A percentile compares a stretch with the other conserved stretches of the same genome.
Conservation (phyloP, 2,329 filamentous ascomycete species). For the Phialocephala sp. region DNA sequence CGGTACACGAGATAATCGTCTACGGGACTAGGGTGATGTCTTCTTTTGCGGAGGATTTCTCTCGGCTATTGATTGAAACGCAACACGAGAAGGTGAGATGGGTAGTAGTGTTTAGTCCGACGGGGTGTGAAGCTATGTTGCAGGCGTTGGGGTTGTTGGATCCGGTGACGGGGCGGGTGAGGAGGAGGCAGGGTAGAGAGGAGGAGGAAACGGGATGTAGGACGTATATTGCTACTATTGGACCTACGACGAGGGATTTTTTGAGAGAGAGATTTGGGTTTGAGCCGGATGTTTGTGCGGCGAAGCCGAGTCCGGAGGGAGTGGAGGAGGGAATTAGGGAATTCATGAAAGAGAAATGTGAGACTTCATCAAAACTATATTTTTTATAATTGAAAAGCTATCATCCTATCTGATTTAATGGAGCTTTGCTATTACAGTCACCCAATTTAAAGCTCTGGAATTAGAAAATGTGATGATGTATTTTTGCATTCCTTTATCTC, state of each 20-base stretch:
- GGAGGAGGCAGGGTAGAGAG: slow-evolving; percentile 3
- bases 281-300: slow-evolving; percentile 79
- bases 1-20: slow-evolving; percentile 79
- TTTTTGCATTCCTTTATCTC: neutral
- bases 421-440: no score
- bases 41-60: slow-evolving; percentile 75
- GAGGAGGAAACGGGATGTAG: slow-evolving; percentile 42
- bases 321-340: slow-evolving; percentile 68
- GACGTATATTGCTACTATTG: slow-evolving; percentile 83
- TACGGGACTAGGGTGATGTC: slow-evolving; percentile 87
- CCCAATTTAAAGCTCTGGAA: no score
- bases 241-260: slow-evolving; percentile 86
- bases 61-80: slow-evolving; percentile 54
- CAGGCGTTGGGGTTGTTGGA: slow-evolving; percentile 59
- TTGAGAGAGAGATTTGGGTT: slow-evolving; percentile 68
- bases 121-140: slow-evolving; percentile 66
- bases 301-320: slow-evolving; percentile 81
- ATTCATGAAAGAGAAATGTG: slow-evolving; percentile 7
- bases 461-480: no score
- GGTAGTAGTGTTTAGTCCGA: slow-evolving; percentile 77
- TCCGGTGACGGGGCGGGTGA: slow-evolving; percentile 49
- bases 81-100: slow-evolving; percentile 57
- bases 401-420: no score
- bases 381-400: no score
- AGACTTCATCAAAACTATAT: no score